Conservation (phyloP, 495 filamentous ascomycete species). For the Friedmanniomyces simplex region DNA sequence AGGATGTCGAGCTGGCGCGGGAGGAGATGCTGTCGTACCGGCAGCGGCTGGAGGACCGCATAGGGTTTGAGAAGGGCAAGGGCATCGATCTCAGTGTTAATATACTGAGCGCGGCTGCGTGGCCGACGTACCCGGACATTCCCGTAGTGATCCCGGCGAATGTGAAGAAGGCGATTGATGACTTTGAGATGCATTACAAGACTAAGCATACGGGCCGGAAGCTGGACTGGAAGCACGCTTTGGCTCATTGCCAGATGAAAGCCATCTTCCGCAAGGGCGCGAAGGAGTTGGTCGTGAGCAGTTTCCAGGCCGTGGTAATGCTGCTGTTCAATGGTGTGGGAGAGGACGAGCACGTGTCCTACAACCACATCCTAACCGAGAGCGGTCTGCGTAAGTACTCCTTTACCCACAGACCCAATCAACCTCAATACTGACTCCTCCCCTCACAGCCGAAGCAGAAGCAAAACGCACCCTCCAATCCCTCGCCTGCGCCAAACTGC, state of each 20-base stretch:
- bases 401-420: too few species aligned
- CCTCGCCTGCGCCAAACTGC: slow-evolving; percentile 77
- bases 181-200: slow-evolving; percentile 74
- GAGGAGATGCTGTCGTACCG: slow-evolving; percentile 79
- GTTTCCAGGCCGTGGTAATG: slow-evolving; percentile 84
- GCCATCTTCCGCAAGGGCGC: slow-evolving; percentile 65
- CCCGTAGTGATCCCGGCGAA: slow-evolving; percentile 62
- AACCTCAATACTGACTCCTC: background rate
- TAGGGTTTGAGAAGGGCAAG: slow-evolving; percentile 36
- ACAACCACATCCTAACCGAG: slow-evolving; percentile 56
- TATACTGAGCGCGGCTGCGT: slow-evolving; percentile 75
- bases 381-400: slow-evolving; percentile 54
- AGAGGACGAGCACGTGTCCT: slow-evolving; percentile 47
- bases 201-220: slow-evolving; percentile 76
- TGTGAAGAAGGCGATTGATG: slow-evolving; percentile 54
- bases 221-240: slow-evolving; percentile 82
- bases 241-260: slow-evolving; percentile 75
- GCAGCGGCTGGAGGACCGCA: slow-evolving; percentile 39
- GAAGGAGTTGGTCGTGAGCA: slow-evolving; percentile 79
- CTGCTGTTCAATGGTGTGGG: slow-evolving; percentile 77
- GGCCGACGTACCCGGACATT: slow-evolving; percentile 84
- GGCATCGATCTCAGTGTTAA: slow-evolving; percentile 70
- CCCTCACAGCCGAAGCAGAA: slow-evolving; percentile 51
- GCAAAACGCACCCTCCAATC: slow-evolving; percentile 86
- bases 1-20: slow-evolving; percentile 80